A percentile compares a stretch with the other conserved stretches of the same genome.
Evolutionary conservation across 257 asterid genomes (phyloP).

Genomic region (Cordia subcordata): DNA sequence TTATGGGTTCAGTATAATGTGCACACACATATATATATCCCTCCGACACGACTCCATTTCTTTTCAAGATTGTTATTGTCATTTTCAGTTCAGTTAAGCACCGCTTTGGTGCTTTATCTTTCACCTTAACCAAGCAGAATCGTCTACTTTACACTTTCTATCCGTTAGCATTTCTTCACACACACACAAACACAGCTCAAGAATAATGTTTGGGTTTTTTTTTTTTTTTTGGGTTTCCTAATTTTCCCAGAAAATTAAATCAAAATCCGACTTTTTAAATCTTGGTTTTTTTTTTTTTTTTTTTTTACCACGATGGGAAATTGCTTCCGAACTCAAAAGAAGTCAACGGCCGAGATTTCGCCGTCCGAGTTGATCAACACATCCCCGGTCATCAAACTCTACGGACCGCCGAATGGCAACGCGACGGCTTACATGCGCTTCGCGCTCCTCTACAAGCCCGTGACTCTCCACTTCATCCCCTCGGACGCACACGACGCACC

Average conservation of each 20-base stretch:
- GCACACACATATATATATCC: not conserved
- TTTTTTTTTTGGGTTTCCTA: no score
- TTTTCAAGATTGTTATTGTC: slow-evolving; percentile 1
- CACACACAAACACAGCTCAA: no score
- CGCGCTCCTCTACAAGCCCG: slow-evolving; percentile 82
- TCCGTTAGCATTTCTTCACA: no score
- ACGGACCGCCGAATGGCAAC: slow-evolving; percentile 62
- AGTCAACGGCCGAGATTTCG: slow-evolving; percentile 73
- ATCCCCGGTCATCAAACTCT: slow-evolving; percentile 53
- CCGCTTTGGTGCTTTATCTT: no score
- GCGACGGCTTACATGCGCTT: slow-evolving; percentile 72
- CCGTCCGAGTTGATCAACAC: slow-evolving; percentile 53
- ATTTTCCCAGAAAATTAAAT: no score
- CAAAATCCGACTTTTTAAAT: not conserved
- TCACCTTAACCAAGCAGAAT: no score
- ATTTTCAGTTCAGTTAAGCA: slow-evolving; percentile 11
- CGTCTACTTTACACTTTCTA: no score
- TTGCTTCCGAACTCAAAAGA: slow-evolving; percentile 42
- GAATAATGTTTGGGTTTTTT: no score
- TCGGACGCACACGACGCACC: slow-evolving; percentile 56
- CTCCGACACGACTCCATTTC: not conserved
- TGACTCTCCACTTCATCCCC: slow-evolving; percentile 53
- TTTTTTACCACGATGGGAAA: slow-evolving; percentile 55
- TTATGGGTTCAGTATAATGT: no score
- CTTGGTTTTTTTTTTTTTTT: slow-evolving; percentile 11